phyloP scores from a whole-genome alignment of 2,329 filamentous ascomycete species.

The Ceratocystis papillata region DNA sequence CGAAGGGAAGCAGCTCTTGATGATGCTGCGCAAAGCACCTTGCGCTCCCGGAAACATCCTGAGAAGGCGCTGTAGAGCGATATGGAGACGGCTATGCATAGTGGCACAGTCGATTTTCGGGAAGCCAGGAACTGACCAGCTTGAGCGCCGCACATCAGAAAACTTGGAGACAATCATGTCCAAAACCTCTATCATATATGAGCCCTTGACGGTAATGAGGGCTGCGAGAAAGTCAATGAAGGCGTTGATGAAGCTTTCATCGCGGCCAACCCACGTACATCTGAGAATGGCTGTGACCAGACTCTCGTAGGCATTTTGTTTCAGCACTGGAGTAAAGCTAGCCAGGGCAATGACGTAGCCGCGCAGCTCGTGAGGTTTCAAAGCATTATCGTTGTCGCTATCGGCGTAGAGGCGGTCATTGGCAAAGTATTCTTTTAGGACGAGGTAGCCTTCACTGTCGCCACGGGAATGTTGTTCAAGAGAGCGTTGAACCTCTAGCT shows the following conservation, averaged over 20 bases:
- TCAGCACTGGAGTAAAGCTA: constrained; percentile 48
- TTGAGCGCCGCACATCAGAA: constrained; percentile 39
- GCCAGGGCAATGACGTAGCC: constrained; percentile 54
- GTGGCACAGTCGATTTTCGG: constrained; percentile 50
- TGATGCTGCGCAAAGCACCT: constrained; percentile 54
- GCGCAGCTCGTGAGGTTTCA: constrained; percentile 46
- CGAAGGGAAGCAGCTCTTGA: constrained; percentile 62
- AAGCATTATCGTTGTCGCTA: constrained; percentile 37
- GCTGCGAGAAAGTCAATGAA: constrained; percentile 59
- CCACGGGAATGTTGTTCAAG: constrained; percentile 47
- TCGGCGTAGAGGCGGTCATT: constrained; percentile 37
- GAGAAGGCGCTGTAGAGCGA: constrained; percentile 63
- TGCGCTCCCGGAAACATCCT: constrained; percentile 71
- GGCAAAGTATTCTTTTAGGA: constrained; percentile 49
- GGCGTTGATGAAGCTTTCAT: constrained; percentile 53
- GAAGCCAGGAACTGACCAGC: constrained; percentile 43
- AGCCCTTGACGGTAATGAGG: constrained; percentile 71
- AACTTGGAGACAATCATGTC: constrained; percentile 75
- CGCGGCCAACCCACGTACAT: constrained; percentile 54
- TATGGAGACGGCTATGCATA: constrained; percentile 65
- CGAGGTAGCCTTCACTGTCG: constrained; percentile 50
- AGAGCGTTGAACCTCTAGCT: constrained; percentile 44
- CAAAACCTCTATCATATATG: constrained; percentile 63
- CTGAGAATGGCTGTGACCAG: constrained; percentile 49
- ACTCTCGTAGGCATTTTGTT: constrained; percentile 47